Evolutionary conservation across 768 basidiomycete genomes (phyloP), one percentile per base, ranked within the genome.

Genomic region (Boletus sp.): DNA sequence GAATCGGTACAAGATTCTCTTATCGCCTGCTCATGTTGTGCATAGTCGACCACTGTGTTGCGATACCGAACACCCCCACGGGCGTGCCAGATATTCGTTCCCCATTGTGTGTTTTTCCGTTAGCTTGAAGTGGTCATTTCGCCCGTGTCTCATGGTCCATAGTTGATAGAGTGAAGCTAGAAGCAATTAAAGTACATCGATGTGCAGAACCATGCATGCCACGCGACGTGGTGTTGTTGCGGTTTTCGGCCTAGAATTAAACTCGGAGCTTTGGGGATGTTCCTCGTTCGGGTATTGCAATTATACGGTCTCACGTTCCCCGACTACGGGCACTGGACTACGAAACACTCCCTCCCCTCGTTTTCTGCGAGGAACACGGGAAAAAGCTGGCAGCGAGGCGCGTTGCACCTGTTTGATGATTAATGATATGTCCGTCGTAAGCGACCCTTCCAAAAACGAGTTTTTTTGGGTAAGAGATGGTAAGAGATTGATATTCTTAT

Each of bases 401-500:
- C 47, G 46, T 35, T 58, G 56, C 41, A 27, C 34, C 51, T 19
- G 40, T 33, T 42, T 35, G n/a, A 25, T 17, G 10, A 45, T 57
- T 46, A 35, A 35, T 25, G 46, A 57, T 51, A 57, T 44, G 25
- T 30, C 57, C 57, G n/a, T 43, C 44, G 51, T 10, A 47, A 40
- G 57, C 40, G 46, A 9, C 40, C 17, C n/a, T 37, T 41, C 37
- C 55, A 19, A 37, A 58, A 46, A 43, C 27, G 27, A 37, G 19
- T 35, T 14, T 6, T 34, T 34, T 47, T n/a, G n/a, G n/a, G 46
- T 47, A 47, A 15, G 33, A 25, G 34, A 25, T 8, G 37, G 44
- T 45, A 32, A 34, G 38, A 19, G 47, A n/a, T 19, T 50, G 38
- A 19, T 33, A n/a, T 19, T 50, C 35, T 7, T 37, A 45, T 39